Base-by-base conservation (phyloP, 75 land plant genomes). In the Larix kaempferi region DNA sequence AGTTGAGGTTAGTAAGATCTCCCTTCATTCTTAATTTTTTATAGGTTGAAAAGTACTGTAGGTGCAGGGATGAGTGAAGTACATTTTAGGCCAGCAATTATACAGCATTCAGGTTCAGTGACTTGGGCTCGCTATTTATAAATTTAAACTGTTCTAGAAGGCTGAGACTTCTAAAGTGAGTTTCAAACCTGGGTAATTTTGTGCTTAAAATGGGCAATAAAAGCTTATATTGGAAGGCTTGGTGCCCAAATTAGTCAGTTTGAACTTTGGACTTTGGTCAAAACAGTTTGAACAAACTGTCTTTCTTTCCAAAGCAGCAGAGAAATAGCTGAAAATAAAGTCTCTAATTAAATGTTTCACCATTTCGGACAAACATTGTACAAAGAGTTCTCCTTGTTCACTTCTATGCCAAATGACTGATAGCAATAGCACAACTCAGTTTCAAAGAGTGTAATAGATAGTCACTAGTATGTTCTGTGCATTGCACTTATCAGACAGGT, bases 1-100 rank as follows among this genome's bases (percentile, higher is more conserved):
- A 22, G 67, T 75, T 64, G 86, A 84, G 84, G 86, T 84, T 59
- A 49, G 67, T 64, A 14, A 64, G 67, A 27, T 27, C 55, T 13
- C 26, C 75, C 26, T 29, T 64, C 14, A 2, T 64, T 64, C 29
- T 25, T 27, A 15, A 35, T 33, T 7, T 23, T 0, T 35, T 29
- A 1, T 27, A 64, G 29, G 35, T 27, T 64, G 14, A 64, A 63
- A 64, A 27, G 67, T 64, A 29, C 33, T 29, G 33, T 1, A 29
- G 33, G 33, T 29, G 33, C 33, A 29, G 33, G 33, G 33, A 29
- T 29, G 1, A 44, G 49, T 44, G 6, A 44, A 44, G 49, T 6
- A 44, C 49, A 44, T 44, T 44, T 44, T 44, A 6, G 6, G 49
- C 49, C 49, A 44, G 8, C 8, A 44, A 44, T 44, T 44, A 44